Percentiles rank a stretch among this genome's conserved stretches.
These are phyloP conservation scores for Paracorniculantispora psalliotae DNA, from an alignment of 2,329 filamentous ascomycete species.

Conservation along the genomic window DNA sequence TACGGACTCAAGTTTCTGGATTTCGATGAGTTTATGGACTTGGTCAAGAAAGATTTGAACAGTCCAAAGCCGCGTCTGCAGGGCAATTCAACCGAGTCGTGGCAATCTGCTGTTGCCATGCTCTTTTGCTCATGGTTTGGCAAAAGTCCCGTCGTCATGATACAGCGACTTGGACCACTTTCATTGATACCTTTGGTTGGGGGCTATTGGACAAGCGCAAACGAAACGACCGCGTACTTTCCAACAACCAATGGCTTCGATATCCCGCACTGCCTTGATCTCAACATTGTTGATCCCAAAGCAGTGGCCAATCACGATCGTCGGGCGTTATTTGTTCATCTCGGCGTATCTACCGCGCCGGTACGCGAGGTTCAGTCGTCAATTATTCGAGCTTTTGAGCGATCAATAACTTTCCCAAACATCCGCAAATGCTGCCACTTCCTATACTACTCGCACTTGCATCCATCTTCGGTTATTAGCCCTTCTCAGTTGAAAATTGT, in stretches of 20 bases:
- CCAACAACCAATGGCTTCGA: not conserved
- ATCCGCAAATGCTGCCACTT: conserved; percentile 10
- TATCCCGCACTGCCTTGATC: conserved; percentile 1
- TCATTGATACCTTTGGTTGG: not conserved
- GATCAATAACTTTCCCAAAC: not conserved
- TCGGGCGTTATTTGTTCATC: conserved; percentile 1
- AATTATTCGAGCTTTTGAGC: not conserved
- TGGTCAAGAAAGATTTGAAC: not conserved
- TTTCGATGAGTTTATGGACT: not conserved
- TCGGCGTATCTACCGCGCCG: conserved; percentile 12
- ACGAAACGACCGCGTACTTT: not conserved
- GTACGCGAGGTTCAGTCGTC: not conserved
- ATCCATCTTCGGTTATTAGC: not conserved
- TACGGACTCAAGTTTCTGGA: not conserved
- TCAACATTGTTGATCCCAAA: conserved; percentile 2
- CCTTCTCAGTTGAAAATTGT: too few relatives aligned
- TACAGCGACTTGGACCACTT: not conserved
- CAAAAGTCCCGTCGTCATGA: not conserved
- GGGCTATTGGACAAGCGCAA: not conserved
- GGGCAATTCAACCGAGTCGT: not conserved
- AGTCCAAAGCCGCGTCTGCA: not conserved
- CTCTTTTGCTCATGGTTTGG: not conserved
- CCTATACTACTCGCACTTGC: conserved; percentile 13
- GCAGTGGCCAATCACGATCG: conserved; percentile 10
- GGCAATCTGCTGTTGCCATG: not conserved